phyloP scores from a whole-genome alignment of 2,329 filamentous ascomycete species.

The Metarhizium rileyi region DNA sequence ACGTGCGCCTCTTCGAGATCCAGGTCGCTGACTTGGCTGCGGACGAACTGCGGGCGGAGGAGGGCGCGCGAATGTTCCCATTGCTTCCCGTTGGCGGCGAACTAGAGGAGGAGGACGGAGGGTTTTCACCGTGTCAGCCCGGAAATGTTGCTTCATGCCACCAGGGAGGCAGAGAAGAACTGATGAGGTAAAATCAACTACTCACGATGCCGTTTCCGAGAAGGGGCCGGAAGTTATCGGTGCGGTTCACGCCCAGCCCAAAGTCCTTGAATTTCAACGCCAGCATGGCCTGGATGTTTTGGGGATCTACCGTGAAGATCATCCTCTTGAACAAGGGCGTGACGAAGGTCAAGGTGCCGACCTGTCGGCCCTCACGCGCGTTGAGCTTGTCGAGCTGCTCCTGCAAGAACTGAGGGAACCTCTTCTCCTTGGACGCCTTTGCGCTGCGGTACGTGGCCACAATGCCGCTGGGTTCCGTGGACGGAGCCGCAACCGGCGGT shows the following conservation, averaged over 20 bases:
- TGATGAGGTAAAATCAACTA: neutral
- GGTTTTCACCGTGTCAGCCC: too few species aligned
- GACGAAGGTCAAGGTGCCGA: constrained; percentile 11
- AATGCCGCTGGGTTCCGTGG: constrained; percentile 11
- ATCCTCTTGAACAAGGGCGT: constrained; percentile 12
- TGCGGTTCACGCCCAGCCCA: constrained; percentile 16
- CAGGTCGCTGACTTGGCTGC: constrained; percentile 33
- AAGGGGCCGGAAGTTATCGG: constrained; percentile 22
- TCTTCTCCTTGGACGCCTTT: constrained; percentile 9
- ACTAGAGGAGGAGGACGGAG: constrained; percentile 10
- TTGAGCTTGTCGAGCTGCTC: constrained; percentile 4
- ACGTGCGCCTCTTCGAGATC: constrained; percentile 29
- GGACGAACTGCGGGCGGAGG: constrained; percentile 29
- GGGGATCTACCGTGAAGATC: constrained; percentile 14
- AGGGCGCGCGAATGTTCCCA: constrained; percentile 29
- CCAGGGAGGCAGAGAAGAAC: neutral
- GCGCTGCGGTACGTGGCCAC: constrained; percentile 5
- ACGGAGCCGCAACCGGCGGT: constrained; percentile 3
- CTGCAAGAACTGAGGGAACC: constrained; percentile 9
- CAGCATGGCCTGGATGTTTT: constrained; percentile 19
- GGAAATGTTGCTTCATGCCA: too few species aligned
- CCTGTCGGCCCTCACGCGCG: constrained; percentile 7
- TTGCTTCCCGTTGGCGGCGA: constrained; percentile 24
- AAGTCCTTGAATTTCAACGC: constrained; percentile 18
- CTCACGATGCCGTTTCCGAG: constrained; percentile 31